These are phyloP conservation scores for Selaginella moellendorffii DNA, from an alignment of 75 land plant species.

Conservation along the genomic window DNA sequence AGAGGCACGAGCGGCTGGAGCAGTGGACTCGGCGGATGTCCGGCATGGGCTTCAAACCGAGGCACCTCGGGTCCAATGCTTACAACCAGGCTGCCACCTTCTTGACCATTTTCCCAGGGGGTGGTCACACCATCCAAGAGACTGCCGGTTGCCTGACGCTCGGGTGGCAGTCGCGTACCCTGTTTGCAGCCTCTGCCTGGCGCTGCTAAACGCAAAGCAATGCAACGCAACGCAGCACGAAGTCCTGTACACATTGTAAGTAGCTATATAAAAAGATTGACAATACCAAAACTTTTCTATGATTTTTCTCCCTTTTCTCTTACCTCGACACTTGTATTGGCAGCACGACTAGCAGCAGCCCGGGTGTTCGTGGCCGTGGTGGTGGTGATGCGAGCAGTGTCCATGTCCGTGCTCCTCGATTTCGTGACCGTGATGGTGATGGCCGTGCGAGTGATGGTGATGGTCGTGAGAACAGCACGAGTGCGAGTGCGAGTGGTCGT, in stretches of 20 bases:
- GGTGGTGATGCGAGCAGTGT: not conserved
- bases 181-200: slow-evolving; percentile 84
- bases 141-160: slow-evolving; percentile 48
- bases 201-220: slow-evolving; percentile 6
- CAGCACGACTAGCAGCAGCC: not conserved
- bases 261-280: too few species aligned
- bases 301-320: too few species aligned
- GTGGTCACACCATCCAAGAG: slow-evolving; percentile 63
- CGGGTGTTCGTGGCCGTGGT: not conserved
- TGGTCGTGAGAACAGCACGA: not conserved
- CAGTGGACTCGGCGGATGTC: slow-evolving; percentile 46
- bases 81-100: slow-evolving; percentile 61
- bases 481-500: not conserved
- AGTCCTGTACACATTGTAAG: too few species aligned
- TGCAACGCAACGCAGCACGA: too few species aligned
- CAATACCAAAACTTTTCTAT: too few species aligned
- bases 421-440: not conserved
- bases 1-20: slow-evolving; percentile 57
- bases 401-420: not conserved
- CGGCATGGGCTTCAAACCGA: slow-evolving; percentile 39
- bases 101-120: slow-evolving; percentile 43
- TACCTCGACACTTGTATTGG: too few species aligned
- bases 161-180: slow-evolving; percentile 73
- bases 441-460: not conserved
- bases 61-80: slow-evolving; percentile 53